Conservation (phyloP, 202 grass and related monocot genomes). For the Hordeum pubiflorum region DNA sequence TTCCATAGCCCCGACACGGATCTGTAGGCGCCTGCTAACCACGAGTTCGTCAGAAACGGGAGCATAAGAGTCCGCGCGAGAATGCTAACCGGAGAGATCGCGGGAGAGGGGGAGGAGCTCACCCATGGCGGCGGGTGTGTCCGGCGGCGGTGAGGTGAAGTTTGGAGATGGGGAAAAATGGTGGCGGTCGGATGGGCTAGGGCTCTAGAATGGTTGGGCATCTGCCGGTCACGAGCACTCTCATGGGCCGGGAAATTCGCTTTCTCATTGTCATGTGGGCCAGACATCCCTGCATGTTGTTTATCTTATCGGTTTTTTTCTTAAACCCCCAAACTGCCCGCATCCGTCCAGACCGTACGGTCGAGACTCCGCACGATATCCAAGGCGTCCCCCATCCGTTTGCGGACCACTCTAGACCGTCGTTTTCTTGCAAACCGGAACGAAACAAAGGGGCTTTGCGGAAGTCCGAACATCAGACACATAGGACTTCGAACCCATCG, state of each 20-base stretch:
- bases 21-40: slow-evolving; percentile 67
- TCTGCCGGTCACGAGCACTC: background rate
- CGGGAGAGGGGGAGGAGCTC: background rate
- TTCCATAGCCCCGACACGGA: slow-evolving; percentile 89
- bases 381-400: no score
- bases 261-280: background rate
- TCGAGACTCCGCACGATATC: no score
- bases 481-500: no score
- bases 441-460: no score
- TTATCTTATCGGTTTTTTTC: no score
- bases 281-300: no score
- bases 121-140: slow-evolving; percentile 33
- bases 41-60: background rate
- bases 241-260: background rate
- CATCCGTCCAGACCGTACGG: no score
- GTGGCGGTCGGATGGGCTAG: slow-evolving; percentile 32
- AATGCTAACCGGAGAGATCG: no score
- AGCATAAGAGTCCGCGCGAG: background rate
- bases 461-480: no score
- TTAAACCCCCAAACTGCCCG: no score
- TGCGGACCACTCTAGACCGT: no score
- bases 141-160: slow-evolving; percentile 19
- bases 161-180: background rate
- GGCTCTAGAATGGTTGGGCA: slow-evolving; percentile 20
- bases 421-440: no score